Conservation (phyloP, 352 stramenopile species). For the Phytopythium litorale region DNA sequence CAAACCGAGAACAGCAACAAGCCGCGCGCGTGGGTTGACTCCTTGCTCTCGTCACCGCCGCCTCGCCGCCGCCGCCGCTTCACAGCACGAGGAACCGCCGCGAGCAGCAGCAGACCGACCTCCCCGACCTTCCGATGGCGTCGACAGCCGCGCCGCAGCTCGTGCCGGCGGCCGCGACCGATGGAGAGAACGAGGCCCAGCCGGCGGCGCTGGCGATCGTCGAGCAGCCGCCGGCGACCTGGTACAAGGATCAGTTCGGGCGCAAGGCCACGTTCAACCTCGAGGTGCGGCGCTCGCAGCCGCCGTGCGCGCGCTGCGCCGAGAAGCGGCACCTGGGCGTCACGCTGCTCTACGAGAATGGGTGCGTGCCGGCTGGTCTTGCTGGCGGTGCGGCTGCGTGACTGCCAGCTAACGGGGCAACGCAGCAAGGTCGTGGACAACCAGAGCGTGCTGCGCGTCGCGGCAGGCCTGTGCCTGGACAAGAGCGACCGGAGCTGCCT, state of each 20-base stretch:
- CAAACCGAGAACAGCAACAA: too few relatives aligned
- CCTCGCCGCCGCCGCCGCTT: background rate
- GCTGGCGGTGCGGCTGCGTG: background rate
- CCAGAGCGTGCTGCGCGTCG: constrained; percentile 64
- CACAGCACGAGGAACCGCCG: too few relatives aligned
- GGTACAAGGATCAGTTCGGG: constrained; percentile 81
- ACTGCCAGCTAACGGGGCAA: background rate
- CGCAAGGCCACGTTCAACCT: constrained; percentile 73
- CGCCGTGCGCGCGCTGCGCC: constrained; percentile 35
- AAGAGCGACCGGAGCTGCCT: constrained; percentile 46
- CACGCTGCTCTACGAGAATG: constrained; percentile 70
- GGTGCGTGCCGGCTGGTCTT: constrained; percentile 16
- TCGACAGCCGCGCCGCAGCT: constrained; percentile 1
- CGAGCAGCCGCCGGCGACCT: constrained; percentile 55
- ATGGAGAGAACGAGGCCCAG: background rate
- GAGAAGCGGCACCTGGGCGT: constrained; percentile 55
- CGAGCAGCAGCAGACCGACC: too few relatives aligned
- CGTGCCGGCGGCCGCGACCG: background rate
- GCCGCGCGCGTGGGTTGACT: background rate
- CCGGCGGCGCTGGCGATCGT: constrained; percentile 36
- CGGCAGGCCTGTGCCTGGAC: constrained; percentile 57
- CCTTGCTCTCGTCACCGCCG: background rate
- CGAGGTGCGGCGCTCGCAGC: constrained; percentile 23
- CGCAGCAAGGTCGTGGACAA: constrained; percentile 67
- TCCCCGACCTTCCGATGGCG: background rate